Base-by-base conservation (phyloP, 257 asterid genomes). In the Fraxinus excelsior region DNA sequence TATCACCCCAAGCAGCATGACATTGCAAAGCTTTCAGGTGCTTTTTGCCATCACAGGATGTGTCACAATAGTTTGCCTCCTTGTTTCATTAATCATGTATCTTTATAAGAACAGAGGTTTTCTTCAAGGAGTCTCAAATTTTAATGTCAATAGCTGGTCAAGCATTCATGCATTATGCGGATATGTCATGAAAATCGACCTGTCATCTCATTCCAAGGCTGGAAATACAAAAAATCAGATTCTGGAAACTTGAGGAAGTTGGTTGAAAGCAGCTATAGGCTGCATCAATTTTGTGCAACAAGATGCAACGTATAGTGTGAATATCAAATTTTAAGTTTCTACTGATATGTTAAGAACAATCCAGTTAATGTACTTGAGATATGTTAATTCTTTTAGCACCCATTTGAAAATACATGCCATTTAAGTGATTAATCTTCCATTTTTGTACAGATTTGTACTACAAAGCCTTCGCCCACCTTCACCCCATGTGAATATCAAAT, bases 21-120 rank as follows among this genome's bases (percentile, higher is more conserved):
- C 84, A 51, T 25, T 86, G 62, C 73, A 29, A 70, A 85, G 89
- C 82, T 83, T 83, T 26, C 29, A 70, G 28, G 77, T 81, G 66
- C 84, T 80, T 73, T 86, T 86, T 19, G 72, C 56, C 76, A 44
- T 86, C 71, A 78, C 89, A n/a, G 89, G 87, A 31, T 79, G 60
- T 31, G 84, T 85, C 5, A 85, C 83, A 9, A 64, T 84, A 18
- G 35, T 73, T 13, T 79, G 91, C 85, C 78, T 83, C 4, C 4
- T 83, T 12, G 70, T 70, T 72, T 83, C 85, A 18, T 72, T 74
- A 18, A 25, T 76, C 76, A 72, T 70, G 18, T 72, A 65, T 72
- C 74, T 78, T 4, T 77, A 79, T 42, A 77, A 66, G 49, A 58
- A 71, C 31, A 65, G 69, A 72, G 19, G 80, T 58, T 79, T 77